These are phyloP conservation scores for Trichoderma polysporum DNA, from an alignment of 2,329 filamentous ascomycete genomes.

Conservation along the genomic window DNA sequence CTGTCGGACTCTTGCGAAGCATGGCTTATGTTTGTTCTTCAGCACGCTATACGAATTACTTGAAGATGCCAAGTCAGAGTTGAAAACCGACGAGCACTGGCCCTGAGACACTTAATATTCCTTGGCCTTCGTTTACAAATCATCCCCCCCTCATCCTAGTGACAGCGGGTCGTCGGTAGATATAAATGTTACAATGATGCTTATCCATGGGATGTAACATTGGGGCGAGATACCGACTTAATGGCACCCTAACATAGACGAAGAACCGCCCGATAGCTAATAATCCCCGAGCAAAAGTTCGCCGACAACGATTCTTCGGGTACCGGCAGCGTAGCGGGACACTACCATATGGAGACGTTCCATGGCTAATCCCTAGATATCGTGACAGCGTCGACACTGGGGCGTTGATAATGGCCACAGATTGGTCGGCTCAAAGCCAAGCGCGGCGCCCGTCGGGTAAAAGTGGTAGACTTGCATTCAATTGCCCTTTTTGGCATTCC, in stretches of 20 bases:
- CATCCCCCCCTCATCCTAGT: not conserved
- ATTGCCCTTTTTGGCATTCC: not conserved
- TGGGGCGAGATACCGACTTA: not conserved
- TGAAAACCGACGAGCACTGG: not conserved
- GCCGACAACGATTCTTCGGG: conserved; percentile 5
- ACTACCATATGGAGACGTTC: not conserved
- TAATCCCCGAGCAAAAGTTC: conserved; percentile 15
- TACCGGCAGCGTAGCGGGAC: conserved; percentile 2
- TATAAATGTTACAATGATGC: not conserved
- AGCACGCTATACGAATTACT: not conserved
- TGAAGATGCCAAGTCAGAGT: not conserved
- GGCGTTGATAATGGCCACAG: not conserved
- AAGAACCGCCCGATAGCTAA: not conserved
- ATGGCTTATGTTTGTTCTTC: not conserved
- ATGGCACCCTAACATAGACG: not conserved
- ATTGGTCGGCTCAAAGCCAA: not conserved
- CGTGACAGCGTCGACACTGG: not conserved
- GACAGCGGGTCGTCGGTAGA: not conserved
- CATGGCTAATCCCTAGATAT: conserved; percentile 6
- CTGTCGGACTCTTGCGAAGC: conserved; percentile 32
- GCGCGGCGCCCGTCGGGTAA: conserved; percentile 1
- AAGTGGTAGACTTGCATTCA: conserved; percentile 7
- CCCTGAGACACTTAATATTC: not conserved
- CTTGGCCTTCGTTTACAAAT: not conserved
- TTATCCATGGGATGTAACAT: not conserved